Percentiles rank a stretch among this genome's conserved stretches.
phyloP scores from a whole-genome alignment of 2,329 filamentous ascomycete genomes.

The Colletotrichum musicola region DNA sequence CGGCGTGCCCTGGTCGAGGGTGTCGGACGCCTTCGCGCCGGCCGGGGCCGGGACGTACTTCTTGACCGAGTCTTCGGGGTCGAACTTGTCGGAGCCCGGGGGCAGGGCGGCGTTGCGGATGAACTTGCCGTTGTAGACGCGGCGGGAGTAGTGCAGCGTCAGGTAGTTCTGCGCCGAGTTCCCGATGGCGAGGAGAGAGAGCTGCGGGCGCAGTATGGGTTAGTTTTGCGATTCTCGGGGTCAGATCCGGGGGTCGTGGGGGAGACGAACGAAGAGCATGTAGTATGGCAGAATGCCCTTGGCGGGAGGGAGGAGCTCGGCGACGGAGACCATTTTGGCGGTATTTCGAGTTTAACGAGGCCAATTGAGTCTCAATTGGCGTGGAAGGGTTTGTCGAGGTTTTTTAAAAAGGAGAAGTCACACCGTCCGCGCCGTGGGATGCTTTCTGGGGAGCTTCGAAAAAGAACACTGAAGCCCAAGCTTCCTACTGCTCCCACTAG shows the following conservation, averaged over 20 bases:
- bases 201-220: conserved; percentile 60
- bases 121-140: conserved; percentile 82
- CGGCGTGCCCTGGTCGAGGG: conserved; percentile 74
- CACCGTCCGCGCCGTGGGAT: background rate
- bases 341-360: no score
- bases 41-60: conserved; percentile 62
- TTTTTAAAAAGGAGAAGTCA: background rate
- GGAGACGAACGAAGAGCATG: conserved; percentile 64
- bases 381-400: background rate
- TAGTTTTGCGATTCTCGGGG: background rate
- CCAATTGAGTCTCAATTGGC: background rate
- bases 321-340: conserved; percentile 59
- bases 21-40: conserved; percentile 60
- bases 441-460: background rate
- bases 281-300: conserved; percentile 71
- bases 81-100: conserved; percentile 54
- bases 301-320: conserved; percentile 59
- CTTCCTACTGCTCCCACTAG: conserved; percentile 4
- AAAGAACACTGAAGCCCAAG: background rate
- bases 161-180: conserved; percentile 89
- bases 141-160: conserved; percentile 85
- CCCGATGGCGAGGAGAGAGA: conserved; percentile 83
- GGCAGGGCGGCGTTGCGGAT: conserved; percentile 62
- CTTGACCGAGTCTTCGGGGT: conserved; percentile 65
- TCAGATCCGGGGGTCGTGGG: background rate